These are phyloP conservation scores for Apiospora rasikravindrae DNA, from an alignment of 2,329 filamentous ascomycete genomes.

Conservation along the genomic window DNA sequence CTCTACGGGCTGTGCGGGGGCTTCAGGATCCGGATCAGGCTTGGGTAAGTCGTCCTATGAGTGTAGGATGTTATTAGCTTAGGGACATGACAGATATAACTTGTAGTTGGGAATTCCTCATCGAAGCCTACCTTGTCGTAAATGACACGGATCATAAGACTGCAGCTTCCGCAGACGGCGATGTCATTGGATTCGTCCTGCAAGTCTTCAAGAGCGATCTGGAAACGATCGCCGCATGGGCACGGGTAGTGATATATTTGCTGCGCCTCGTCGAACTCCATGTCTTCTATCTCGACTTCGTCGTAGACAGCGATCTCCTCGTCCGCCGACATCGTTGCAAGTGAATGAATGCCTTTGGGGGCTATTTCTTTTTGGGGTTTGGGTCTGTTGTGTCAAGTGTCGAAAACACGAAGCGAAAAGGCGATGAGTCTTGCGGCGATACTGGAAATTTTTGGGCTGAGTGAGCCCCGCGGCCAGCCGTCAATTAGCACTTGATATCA, in stretches of 20 bases:
- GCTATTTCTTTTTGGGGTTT: neutral
- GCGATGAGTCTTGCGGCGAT: neutral
- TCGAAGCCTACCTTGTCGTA: conserved; percentile 76
- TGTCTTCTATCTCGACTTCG: conserved; percentile 98
- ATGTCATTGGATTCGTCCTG: conserved; percentile 85
- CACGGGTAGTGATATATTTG: conserved; percentile 97
- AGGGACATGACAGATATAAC: neutral
- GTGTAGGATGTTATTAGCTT: conserved; percentile 1
- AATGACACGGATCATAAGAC: conserved; percentile 93
- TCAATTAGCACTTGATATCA: neutral
- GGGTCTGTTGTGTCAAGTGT: neutral
- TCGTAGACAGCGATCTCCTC: conserved; percentile 80
- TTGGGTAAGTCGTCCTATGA: conserved; percentile 37
- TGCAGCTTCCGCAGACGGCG: conserved; percentile 96
- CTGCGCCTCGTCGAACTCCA: conserved; percentile 83
- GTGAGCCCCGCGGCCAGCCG: conserved; percentile 6
- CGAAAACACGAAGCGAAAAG: neutral
- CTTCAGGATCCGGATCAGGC: conserved; percentile 35
- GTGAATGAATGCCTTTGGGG: neutral
- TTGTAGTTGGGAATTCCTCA: neutral
- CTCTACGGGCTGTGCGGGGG: conserved; percentile 31
- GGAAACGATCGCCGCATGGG: conserved; percentile 95
- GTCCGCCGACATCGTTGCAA: conserved; percentile 62
- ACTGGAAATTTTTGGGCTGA: neutral
- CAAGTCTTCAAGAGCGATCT: conserved; percentile 84